These are phyloP conservation scores for Avena insularis DNA, from an alignment of 176 grass and related monocot species.

Conservation along the genomic window DNA sequence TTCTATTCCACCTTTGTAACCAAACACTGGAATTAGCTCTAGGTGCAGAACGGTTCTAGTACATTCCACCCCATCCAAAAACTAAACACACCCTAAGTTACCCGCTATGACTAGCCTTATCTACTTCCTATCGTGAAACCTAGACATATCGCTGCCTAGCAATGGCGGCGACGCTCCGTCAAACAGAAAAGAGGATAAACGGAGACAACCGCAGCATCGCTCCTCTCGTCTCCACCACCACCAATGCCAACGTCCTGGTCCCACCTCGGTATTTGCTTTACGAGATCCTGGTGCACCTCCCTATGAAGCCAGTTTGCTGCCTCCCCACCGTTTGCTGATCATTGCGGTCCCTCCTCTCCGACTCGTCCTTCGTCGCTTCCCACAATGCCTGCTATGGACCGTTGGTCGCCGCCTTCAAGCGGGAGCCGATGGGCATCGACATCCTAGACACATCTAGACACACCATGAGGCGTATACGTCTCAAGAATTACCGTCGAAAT, in stretches of 20 bases:
- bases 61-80: too few relatives aligned
- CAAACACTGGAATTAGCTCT: too few relatives aligned
- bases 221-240: too few relatives aligned
- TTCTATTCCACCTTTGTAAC: too few relatives aligned
- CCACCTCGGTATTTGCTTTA: neutral
- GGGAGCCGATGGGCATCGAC: neutral
- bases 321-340: neutral
- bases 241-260: neutral
- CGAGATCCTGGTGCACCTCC: neutral
- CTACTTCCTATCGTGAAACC: too few relatives aligned
- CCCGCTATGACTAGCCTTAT: too few relatives aligned
- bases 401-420: neutral
- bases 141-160: too few relatives aligned
- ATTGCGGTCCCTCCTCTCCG: conserved; percentile 17
- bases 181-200: neutral
- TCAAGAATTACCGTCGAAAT: neutral
- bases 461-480: neutral
- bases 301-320: neutral
- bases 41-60: too few relatives aligned
- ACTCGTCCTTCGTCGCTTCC: neutral
- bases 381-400: neutral
- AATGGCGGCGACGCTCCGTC: neutral
- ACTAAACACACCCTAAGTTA: too few relatives aligned
- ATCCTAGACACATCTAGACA: neutral
- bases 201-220: neutral